Evolutionary conservation across 345 rosid genomes (phyloP), one percentile per base, ranked within the genome.

Genomic region (Sonneratia alba): DNA sequence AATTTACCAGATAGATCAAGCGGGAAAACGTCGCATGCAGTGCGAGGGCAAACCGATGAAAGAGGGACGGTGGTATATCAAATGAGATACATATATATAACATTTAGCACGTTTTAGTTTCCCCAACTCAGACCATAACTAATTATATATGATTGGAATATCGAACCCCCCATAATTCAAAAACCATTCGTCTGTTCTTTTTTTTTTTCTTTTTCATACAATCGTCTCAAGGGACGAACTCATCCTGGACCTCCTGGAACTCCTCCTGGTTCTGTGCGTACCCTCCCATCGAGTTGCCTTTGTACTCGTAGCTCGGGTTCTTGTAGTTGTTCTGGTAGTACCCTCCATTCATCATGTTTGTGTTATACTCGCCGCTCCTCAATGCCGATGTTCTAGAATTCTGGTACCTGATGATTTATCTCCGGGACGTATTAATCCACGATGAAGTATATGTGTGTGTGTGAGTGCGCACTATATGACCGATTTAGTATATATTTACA

Each of bases 211-310:
- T 48, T 36, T 9, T 34, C 22, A 14, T 11, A 3, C 12, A 13
- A 10, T 38, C 59, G 49, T 16, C 36, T 74, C 59, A 74, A 3
- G 77, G 77, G 61, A 18, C 67, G 55, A 74, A 74, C 37, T 57
- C 72, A 8, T 67, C 72, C 3, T 66, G 43, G 59, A 19, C 56
- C 36, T 69, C 77, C 66, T 70, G 77, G 71, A 69, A 75, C 53
- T 59, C 55, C 19, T 69, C 21, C 69, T 47, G 51, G 67, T 72
- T 47, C 74, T 72, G 77, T 14, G 12, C 66, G 72, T 47, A 69
- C 32, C 36, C 48, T 37, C 63, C 73, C 42, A 45, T 56, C 57
- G 49, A 53, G 71, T 53, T 68, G 40, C 42, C 59, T 12, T 24
- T 15, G 59, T 70, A 24, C 27, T 1, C 65, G n/a, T 70, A 48